Conservation (phyloP, 352 stramenopile species). For the Peronospora belbahrii region DNA sequence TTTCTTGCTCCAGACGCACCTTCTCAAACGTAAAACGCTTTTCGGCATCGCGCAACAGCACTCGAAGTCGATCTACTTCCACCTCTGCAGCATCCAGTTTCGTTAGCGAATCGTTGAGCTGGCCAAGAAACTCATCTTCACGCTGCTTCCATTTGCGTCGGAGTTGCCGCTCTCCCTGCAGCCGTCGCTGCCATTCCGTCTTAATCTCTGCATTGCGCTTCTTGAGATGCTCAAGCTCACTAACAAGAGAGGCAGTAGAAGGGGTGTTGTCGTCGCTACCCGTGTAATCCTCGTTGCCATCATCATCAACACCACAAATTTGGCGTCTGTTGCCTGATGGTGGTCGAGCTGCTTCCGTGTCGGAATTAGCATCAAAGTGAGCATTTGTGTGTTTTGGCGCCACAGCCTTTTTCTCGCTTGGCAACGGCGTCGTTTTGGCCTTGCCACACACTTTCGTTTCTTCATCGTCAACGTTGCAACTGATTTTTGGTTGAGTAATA, state of each 20-base stretch:
- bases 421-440: constrained; percentile 7
- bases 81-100: constrained; percentile 45
- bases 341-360: constrained; percentile 1
- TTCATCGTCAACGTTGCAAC: not conserved
- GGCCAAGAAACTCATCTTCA: constrained; percentile 60
- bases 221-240: constrained; percentile 69
- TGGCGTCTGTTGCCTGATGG: constrained; percentile 7
- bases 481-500: constrained; percentile 3
- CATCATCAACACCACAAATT: constrained; percentile 10
- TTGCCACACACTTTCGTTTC: constrained; percentile 8
- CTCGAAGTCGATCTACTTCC: constrained; percentile 30
- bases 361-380: constrained; percentile 4
- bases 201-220: constrained; percentile 77
- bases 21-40: constrained; percentile 69
- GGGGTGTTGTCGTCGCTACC: constrained; percentile 20
- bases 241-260: constrained; percentile 26
- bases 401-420: constrained; percentile 7
- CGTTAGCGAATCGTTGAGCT: constrained; percentile 52
- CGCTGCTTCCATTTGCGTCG: constrained; percentile 71
- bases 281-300: constrained; percentile 27
- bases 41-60: constrained; percentile 55
- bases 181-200: constrained; percentile 68
- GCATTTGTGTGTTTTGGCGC: constrained; percentile 2
- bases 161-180: constrained; percentile 71
- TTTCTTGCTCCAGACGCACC: constrained; percentile 63